Evolutionary conservation across 2,329 filamentous ascomycete species (phyloP), one percentile per base, ranked within the genome.

Genomic region (Monilinia fructigena): DNA sequence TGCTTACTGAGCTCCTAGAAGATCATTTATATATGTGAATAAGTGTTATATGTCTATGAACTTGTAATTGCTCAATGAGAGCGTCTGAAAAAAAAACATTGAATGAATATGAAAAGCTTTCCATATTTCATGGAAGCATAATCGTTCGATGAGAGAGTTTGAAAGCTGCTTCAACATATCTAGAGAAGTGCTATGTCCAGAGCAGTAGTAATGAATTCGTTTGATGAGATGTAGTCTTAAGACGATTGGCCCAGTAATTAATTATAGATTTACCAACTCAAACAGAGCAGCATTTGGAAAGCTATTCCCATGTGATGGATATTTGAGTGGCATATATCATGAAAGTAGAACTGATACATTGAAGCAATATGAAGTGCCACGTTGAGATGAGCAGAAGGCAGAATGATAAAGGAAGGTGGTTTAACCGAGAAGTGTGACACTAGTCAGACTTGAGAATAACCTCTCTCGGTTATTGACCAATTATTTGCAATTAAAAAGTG

Each of bases 321-420:
- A 48, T 31, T 38, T 18, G n/a, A 38, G 58, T 38, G 3, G 4
- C 45, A 20, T 50, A 50, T 60, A 4, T 38, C 58, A 38, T 60
- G 8, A 50, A 50, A 50, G 20, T 50, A 38, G 28, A 60, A 26
- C 45, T 6, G 38, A n/a, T 26, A 60, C 58, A 60, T 50, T 50
- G 58, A 50, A 23, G 4, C 23, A 26, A 31, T 7, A n/a, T 38
- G 14, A 50, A 26, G 23, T 26, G 45, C 18, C 6, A 16, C 20
- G n/a, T 26, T 50, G 28, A 48, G 58, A 50, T 1, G 58, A 50
- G 26, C 18, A 23, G 11, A 31, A 48, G 58, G 45, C 58, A 60
- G 45, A 50, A 60, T 20, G 35, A 50, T 38, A 50, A 12, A 50
- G 4, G 28, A 60, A 60, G n/a, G 58, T 28, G 45, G 45, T 60